Evolutionary conservation across 1,284 basidiomycete species (phyloP).

Genomic region (Somion occarium): DNA sequence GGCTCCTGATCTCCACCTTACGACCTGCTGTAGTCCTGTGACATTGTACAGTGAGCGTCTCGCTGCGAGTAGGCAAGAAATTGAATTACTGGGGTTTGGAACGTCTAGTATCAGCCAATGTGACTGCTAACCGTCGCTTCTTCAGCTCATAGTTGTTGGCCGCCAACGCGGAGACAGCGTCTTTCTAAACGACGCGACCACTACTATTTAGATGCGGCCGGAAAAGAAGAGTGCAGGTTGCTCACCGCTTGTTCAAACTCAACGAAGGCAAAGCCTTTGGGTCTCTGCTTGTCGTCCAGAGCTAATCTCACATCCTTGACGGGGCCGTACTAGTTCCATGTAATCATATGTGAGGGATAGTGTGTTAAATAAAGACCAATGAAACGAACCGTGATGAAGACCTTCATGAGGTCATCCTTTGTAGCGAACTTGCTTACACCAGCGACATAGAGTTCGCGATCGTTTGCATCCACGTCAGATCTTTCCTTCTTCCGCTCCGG

Average conservation of each 20-base stretch:
- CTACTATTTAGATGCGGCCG: conserved; percentile 27
- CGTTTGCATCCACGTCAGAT: conserved; percentile 79
- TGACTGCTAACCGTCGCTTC: conserved; percentile 81
- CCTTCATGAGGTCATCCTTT: conserved; percentile 66
- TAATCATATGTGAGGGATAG: neutral
- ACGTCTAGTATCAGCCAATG: conserved; percentile 67
- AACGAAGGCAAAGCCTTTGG: conserved; percentile 90
- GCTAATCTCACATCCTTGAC: conserved; percentile 81
- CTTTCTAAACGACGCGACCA: too few species aligned
- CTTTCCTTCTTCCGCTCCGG: conserved; percentile 86
- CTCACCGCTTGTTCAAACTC: conserved; percentile 83
- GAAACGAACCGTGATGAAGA: conserved; percentile 66
- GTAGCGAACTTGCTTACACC: conserved; percentile 75
- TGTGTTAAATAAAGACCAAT: neutral
- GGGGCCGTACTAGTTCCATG: conserved; percentile 59
- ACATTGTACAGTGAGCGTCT: neutral
- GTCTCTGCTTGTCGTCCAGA: conserved; percentile 63
- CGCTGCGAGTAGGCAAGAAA: neutral
- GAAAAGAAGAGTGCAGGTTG: conserved; percentile 5
- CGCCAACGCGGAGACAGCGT: conserved; percentile 66
- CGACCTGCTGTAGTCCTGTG: conserved; percentile 28
- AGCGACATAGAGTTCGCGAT: conserved; percentile 82
- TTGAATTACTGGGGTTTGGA: neutral
- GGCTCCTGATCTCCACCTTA: conserved; percentile 58
- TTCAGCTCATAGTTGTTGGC: conserved; percentile 86